Conservation (phyloP, 202 grass and related monocot genomes). For the Panicum virgatum region DNA sequence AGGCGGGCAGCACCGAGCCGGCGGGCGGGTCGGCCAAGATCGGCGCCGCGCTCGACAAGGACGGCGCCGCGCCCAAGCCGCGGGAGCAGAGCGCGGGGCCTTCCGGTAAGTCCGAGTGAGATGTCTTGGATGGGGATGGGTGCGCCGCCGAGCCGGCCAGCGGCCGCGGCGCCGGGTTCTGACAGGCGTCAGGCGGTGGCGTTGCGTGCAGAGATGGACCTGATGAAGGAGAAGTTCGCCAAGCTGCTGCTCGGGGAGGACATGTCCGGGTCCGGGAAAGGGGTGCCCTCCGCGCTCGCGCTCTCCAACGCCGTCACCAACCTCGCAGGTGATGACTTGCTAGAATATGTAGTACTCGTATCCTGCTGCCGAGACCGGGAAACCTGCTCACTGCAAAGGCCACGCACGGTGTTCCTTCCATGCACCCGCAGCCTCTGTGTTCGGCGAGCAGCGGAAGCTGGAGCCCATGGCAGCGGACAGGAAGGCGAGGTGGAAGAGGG, state of each 20-base stretch:
- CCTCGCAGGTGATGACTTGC: conserved; percentile 67
- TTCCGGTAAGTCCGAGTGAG: conserved; percentile 36
- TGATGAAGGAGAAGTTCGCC: conserved; percentile 84
- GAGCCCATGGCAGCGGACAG: conserved; percentile 83
- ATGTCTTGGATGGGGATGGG: neutral
- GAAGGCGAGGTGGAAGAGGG: conserved; percentile 75
- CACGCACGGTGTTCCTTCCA: neutral
- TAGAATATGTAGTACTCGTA: neutral
- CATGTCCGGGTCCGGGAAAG: conserved; percentile 94
- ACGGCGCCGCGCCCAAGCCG: conserved; percentile 25
- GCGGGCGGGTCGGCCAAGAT: neutral
- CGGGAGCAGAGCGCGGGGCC: conserved; percentile 9
- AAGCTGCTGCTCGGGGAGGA: conserved; percentile 91
- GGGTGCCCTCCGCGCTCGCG: conserved; percentile 82
- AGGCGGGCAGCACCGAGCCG: conserved; percentile 15
- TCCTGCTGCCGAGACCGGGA: neutral
- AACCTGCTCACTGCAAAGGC: neutral
- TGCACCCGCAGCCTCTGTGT: conserved; percentile 62
- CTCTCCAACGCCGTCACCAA: conserved; percentile 95
- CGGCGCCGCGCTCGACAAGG: conserved; percentile 19
- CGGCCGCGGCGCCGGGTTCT: conserved; percentile 9
- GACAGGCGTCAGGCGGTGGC: conserved; percentile 35
- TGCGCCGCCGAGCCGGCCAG: neutral
- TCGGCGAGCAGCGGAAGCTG: conserved; percentile 80
- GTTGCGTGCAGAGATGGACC: conserved; percentile 69